Conservation (phyloP, 164 flowering plant species). For the Magnolia changhungtana region DNA sequence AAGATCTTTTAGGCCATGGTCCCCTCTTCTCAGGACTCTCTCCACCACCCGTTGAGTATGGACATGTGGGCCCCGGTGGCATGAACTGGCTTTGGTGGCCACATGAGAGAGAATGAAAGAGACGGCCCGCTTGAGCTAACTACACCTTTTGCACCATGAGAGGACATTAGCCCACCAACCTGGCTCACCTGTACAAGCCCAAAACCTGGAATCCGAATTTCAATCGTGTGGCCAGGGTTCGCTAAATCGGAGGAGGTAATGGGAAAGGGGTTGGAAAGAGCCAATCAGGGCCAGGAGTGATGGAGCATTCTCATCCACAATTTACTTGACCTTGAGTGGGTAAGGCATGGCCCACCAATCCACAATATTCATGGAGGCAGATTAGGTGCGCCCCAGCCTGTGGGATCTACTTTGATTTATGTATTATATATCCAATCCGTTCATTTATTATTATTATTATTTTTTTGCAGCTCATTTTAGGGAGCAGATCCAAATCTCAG, state of each 20-base stretch:
- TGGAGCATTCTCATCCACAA: conserved; percentile 7
- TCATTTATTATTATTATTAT: too few species aligned
- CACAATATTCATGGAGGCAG: neutral
- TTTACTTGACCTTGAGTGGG: neutral
- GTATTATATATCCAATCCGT: too few species aligned
- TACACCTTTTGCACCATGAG: neutral
- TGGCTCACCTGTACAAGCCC: neutral
- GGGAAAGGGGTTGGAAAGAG: neutral
- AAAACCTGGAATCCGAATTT: neutral
- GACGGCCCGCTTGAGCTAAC: neutral
- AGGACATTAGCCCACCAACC: neutral
- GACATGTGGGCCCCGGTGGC: neutral
- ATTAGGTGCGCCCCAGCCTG: neutral
- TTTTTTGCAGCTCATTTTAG: too few species aligned
- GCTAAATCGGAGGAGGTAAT: neutral
- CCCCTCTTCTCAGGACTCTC: neutral
- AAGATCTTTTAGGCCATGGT: neutral
- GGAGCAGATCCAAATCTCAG: too few species aligned
- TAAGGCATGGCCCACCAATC: neutral
- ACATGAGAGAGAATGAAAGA: neutral
- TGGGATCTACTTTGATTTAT: neutral
- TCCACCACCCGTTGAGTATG: too few species aligned
- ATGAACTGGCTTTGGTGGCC: too few species aligned
- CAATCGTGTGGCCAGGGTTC: neutral
- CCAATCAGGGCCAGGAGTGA: neutral